Evolutionary conservation across 768 basidiomycete genomes (phyloP), one percentile per base, ranked within the genome.

Genomic region (Austroboletus eburneus): DNA sequence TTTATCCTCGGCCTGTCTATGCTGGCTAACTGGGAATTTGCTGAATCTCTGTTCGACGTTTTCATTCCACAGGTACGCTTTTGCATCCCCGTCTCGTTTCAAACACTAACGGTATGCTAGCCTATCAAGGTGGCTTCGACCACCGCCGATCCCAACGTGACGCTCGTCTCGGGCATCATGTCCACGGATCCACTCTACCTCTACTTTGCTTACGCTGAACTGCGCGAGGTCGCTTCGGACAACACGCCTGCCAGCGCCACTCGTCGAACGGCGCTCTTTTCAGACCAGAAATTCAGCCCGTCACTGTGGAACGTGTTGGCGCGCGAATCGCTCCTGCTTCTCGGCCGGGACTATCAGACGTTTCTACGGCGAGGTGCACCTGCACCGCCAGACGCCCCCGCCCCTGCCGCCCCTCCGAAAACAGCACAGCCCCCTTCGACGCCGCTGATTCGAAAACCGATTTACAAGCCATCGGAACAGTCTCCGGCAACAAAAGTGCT

Each of bases 261-360:
- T 1, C 73, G 72, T 27, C 74, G 85, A 10, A 72, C 73, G 0
- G 72, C 77, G 0, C 57, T 89, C 1, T 89, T 87, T 55, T 74
- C 74, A 0, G 86, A 89, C 54, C 81, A 85, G 57, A 85, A 83
- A 54, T 77, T 78, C 42, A 72, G 68, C 8, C 82, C 81, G 0
- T 79, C 69, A 42, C 64, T 87, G 9, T 91, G 89, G 88, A 69
- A 68, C 17, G 71, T 72, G 2, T 66, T 89, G 25, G 69, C 70
- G 8, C 74, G 85, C 5, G 79, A 81, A 45, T 71, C 76, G 8
- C 71, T 91, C 2, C 57, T 85, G 9, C 59, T 76, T 7, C 70
- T 91, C 1, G 87, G 85, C 9, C 59, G 68, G 1, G 86, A 91
- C 61, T 89, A 89, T 50, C 85, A 85, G 54, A 67, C 72, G 0